phyloP scores from a whole-genome alignment of 106 monocot species.

The Dendrobium nobile region DNA sequence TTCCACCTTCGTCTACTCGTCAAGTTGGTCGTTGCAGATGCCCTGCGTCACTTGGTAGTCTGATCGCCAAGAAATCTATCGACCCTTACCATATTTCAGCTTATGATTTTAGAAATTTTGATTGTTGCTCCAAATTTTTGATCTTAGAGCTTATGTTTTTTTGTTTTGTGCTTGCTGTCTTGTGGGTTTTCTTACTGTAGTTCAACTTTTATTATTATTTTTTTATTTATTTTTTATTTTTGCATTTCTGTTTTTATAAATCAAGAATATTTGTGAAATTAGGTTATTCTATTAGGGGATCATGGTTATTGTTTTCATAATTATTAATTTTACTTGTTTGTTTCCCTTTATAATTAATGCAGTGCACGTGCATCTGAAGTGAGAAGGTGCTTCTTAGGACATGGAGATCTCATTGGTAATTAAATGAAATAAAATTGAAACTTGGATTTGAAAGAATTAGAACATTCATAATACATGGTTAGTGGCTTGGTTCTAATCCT shows the following conservation, averaged over 20 bases:
- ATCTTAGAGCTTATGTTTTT: neutral
- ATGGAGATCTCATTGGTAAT: neutral
- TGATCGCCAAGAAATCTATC: slow-evolving; percentile 36
- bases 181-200: neutral
- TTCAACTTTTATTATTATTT: neutral
- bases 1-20: slow-evolving; percentile 67
- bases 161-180: neutral
- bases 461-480: neutral
- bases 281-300: neutral
- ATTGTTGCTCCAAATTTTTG: neutral
- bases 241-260: neutral
- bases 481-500: neutral
- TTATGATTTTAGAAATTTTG: neutral
- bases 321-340: neutral
- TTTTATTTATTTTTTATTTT: too few species aligned
- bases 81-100: slow-evolving; percentile 64
- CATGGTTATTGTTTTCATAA: neutral
- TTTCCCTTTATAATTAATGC: neutral
- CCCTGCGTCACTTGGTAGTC: slow-evolving; percentile 5
- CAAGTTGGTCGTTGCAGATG: slow-evolving; percentile 51
- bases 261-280: neutral
- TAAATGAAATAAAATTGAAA: neutral
- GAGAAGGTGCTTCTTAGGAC: neutral
- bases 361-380: slow-evolving; percentile 4
- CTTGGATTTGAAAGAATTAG: neutral